Base-by-base conservation (phyloP, 2,329 filamentous ascomycete genomes). In the Pseudogymnoascus sp. region DNA sequence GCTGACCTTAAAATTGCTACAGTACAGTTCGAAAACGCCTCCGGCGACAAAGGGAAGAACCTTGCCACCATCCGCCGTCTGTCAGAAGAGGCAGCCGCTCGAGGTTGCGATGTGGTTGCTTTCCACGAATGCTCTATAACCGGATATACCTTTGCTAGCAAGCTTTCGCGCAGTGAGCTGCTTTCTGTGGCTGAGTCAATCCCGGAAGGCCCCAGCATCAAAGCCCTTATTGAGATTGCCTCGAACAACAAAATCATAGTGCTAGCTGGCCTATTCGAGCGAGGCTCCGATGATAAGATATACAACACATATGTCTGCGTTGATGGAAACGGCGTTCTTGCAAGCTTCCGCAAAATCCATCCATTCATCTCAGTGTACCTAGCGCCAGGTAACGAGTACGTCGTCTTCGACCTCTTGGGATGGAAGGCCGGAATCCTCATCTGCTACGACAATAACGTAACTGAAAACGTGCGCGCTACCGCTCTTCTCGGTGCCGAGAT, bases 371-470 rank as follows among this genome's bases (percentile, higher is more conserved):
- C 46, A 14, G 50, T 60, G 37, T 50, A 66, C 28, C 50, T 66
- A 16, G 63, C 64, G 2, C 64, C 61, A n/a, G 65, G 65, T 3
- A 66, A 63, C 23, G 64, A 66, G 40, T 65, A 66, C 50, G 61
- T 65, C 31, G 59, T 61, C 6, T 66, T 66, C 23, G 64, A 66
- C 28, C 60, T 66, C 16, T 53, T 63, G 16, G 65, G 65, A 16
- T 66, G 64, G 64, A 65, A 66, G 37, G 37, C 42, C 4, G 61
- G 64, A 3, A 66, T 66, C 5, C 53, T 66, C 12, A 66, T 65
- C 64, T 66, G 64, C 10, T 66, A 66, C 36, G 64, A 66, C 25
- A 66, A 66, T 21, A 66, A 66, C 18, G 38, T 66, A 7, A 46
- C 63, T 36, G 64, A 66, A 34, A 66, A 66, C 16, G 64, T 66